Percentiles rank a stretch among this genome's conserved stretches.
Conservation (phyloP, 2,329 filamentous ascomycete species). For the Ophiostoma fasciatum region DNA sequence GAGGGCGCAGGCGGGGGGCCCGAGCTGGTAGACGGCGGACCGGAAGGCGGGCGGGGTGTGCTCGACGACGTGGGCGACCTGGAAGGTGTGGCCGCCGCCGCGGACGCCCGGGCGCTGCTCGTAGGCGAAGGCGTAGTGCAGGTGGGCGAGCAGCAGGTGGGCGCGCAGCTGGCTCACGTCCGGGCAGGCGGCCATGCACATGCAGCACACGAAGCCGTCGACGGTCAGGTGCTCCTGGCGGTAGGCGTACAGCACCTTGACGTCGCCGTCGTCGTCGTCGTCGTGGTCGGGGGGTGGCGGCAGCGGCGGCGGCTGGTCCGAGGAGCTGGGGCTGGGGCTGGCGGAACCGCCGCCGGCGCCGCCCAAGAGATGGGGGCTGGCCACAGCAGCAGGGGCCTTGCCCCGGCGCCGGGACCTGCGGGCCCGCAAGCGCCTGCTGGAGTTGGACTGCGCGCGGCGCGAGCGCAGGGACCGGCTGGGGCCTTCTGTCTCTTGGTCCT, state of each 20-base stretch:
- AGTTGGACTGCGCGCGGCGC: conserved; percentile 33
- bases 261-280: too few species aligned
- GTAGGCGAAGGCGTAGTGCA: conserved; percentile 29
- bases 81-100: conserved; percentile 23
- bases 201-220: conserved; percentile 35
- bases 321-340: too few species aligned
- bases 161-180: conserved; percentile 32
- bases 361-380: too few species aligned
- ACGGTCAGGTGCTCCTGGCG: conserved; percentile 30
- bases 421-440: conserved; percentile 52
- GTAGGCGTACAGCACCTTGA: conserved; percentile 30
- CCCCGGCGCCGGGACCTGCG: too few species aligned
- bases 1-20: conserved; percentile 27
- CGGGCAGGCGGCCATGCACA: conserved; percentile 32
- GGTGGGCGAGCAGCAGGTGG: conserved; percentile 34
- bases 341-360: too few species aligned
- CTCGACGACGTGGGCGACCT: conserved; percentile 20
- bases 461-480: conserved; percentile 35
- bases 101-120: conserved; percentile 17
- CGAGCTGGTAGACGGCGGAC: conserved; percentile 26
- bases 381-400: too few species aligned
- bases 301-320: too few species aligned
- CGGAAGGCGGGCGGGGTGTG: conserved; percentile 8
- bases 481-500: conserved; percentile 23
- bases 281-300: too few species aligned